Percentiles rank a stretch among this genome's conserved stretches.
phyloP scores from a whole-genome alignment of 441 rosid species.

The Melastoma candidum region DNA sequence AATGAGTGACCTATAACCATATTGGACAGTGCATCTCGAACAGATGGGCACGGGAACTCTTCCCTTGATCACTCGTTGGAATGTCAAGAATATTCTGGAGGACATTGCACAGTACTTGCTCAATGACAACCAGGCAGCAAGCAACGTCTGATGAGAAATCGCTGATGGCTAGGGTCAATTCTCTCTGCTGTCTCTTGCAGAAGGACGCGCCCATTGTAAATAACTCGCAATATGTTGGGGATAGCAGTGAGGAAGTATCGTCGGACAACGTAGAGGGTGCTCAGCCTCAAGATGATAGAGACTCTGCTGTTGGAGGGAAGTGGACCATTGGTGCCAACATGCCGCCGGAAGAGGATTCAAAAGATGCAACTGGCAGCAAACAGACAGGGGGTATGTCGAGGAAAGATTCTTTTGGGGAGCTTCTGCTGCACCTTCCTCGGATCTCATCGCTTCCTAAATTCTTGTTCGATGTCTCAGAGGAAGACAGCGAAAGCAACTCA shows the following conservation, averaged over 20 bases:
- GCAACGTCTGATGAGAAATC: constrained; percentile 17
- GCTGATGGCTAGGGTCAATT: constrained; percentile 93
- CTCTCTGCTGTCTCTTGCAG: constrained; percentile 89
- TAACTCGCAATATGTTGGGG: constrained; percentile 46
- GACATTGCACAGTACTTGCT: constrained; percentile 8
- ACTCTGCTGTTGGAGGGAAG: constrained; percentile 25
- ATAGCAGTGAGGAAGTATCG: constrained; percentile 22
- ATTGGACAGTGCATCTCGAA: constrained; percentile 6
- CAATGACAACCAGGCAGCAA: constrained; percentile 4
- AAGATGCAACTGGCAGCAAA: constrained; percentile 48
- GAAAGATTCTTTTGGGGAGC: constrained; percentile 78
- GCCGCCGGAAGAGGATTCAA: constrained; percentile 28
- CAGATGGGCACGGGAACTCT: background rate
- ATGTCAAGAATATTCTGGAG: constrained; percentile 2
- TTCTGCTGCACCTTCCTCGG: constrained; percentile 84
- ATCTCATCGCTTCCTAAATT: constrained; percentile 81
- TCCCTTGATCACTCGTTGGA: background rate
- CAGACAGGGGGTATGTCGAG: constrained; percentile 70
- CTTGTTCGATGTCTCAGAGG: constrained; percentile 80
- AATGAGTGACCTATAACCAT: constrained; percentile 10
- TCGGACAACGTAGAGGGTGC: constrained; percentile 25
- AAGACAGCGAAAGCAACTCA: constrained; percentile 44
- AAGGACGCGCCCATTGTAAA: constrained; percentile 43
- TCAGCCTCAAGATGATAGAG: constrained; percentile 23
- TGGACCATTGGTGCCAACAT: constrained; percentile 15